These are phyloP conservation scores for Henckelia pumila DNA, from an alignment of 257 asterid species.

Conservation along the genomic window DNA sequence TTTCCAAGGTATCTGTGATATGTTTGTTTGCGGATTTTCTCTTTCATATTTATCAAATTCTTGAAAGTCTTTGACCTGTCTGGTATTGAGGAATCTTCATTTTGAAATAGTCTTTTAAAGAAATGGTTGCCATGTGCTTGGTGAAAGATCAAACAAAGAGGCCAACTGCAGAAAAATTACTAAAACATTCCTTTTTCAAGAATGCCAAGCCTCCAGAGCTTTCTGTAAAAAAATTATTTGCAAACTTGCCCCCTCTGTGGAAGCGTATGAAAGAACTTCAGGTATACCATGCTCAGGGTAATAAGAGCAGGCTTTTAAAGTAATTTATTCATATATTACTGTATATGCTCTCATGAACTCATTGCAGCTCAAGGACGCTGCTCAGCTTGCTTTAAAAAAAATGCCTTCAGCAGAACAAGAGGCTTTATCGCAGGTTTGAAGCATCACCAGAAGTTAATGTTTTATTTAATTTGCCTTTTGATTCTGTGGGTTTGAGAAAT, in stretches of 20 bases:
- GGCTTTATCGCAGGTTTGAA: constrained; percentile 90
- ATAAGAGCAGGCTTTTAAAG: constrained; percentile 18
- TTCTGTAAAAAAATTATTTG: constrained; percentile 78
- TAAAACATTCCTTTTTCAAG: constrained; percentile 92
- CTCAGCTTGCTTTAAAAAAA: constrained; percentile 89
- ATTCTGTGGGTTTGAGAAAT: constrained; percentile 8
- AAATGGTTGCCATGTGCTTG: constrained; percentile 99
- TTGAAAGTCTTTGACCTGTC: constrained; percentile 22
- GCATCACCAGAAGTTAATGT: constrained; percentile 18
- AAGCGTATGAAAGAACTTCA: constrained; percentile 93
- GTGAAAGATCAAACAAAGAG: constrained; percentile 98
- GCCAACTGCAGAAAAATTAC: constrained; percentile 93
- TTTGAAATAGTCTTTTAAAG: constrained; percentile 85
- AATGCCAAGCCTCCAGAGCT: constrained; percentile 90
- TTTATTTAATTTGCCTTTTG: constrained; percentile 15
- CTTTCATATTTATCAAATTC: constrained; percentile 6
- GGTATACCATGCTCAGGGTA: constrained; percentile 43
- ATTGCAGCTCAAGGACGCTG: constrained; percentile 87
- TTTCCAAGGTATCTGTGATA: constrained; percentile 72
- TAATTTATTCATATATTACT: constrained; percentile 20
- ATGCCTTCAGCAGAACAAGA: constrained; percentile 95
- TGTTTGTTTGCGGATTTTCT: constrained; percentile 21
- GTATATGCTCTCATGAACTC: constrained; percentile 26
- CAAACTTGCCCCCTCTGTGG: constrained; percentile 86
- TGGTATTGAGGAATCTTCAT: constrained; percentile 29